Evolutionary conservation across 2,329 filamentous ascomycete genomes (phyloP).

Genomic region (Akanthomyces dipterigenus): DNA sequence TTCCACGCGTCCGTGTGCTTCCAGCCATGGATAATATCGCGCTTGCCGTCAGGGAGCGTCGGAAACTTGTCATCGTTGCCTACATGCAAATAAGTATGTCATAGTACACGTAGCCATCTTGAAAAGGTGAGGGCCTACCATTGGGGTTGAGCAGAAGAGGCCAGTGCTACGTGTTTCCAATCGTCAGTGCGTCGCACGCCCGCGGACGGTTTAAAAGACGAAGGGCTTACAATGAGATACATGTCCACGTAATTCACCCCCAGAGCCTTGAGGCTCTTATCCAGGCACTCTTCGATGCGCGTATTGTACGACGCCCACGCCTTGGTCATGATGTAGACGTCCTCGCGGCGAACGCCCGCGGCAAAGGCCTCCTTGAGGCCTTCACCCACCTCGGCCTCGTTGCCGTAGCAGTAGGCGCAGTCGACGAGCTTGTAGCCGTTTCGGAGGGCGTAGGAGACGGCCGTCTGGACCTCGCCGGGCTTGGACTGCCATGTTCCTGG

Average conservation of each 20-base stretch:
- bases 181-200: not conserved
- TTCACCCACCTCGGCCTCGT: conserved; percentile 76
- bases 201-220: not conserved
- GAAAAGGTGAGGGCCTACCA: conserved; percentile 32
- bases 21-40: conserved; percentile 64
- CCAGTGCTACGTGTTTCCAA: conserved; percentile 57
- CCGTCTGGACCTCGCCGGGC: conserved; percentile 50
- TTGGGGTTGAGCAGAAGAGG: conserved; percentile 73
- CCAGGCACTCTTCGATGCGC: conserved; percentile 60
- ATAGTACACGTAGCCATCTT: no score
- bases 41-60: conserved; percentile 63
- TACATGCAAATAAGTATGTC: conserved; percentile 14
- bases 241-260: conserved; percentile 78
- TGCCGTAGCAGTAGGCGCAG: conserved; percentile 69
- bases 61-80: conserved; percentile 70
- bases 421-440: conserved; percentile 57
- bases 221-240: conserved; percentile 52
- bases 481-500: conserved; percentile 59
- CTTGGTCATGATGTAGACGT: conserved; percentile 81
- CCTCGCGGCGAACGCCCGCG: conserved; percentile 65
- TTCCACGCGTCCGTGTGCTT: conserved; percentile 73
- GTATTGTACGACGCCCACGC: conserved; percentile 77
- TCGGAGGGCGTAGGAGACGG: conserved; percentile 53
- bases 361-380: conserved; percentile 68
- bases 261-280: conserved; percentile 65